Evolutionary conservation across 164 flowering plant species (phyloP), one percentile per base, ranked within the genome.

Genomic region (Vitis rupestris): DNA sequence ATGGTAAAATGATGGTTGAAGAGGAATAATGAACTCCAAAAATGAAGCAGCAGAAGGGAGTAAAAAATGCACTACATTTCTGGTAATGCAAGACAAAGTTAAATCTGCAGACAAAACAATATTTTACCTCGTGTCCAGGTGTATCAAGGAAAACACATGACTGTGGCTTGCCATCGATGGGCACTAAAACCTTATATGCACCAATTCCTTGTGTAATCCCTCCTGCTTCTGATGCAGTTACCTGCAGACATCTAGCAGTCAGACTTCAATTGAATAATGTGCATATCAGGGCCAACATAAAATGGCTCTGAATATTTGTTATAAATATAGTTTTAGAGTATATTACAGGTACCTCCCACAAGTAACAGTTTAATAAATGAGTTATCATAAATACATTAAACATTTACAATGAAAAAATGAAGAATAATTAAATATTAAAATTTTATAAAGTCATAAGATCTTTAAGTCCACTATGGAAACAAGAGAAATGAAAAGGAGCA

Each of bases 161-260:
- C 54, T 81, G 92, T 68, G 59, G 66, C 79, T 85, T 86, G 51
- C 95, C 95, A 72, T 94, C 97, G 50, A 92, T 81, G 63, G 95
- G 91, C 64, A 94, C 90, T 65, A 78, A 75, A 55, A 94, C 92
- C 75, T 86, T 89, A 81, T 94, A 94, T 56, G 97, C 98, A 23
- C 98, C 98, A 82, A 92, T 92, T 68, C 98, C 98, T 82, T 94
- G 98, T 51, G 98, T 94, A 61, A 94, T 94, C 56, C 98, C 98
- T 70, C 98, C 98, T 44, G 97, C 97, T 86, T 94, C 98, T 69
- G 91, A 85, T 64, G 94, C 94, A 82, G 86, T 91, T 44, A 94
- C 98, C 98, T 94, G 82, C 49, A 70, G 70, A 70, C 62, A 68
- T 59, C 48, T 29, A 61, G 27, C 44, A 47, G 64, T 75, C 59